Evolutionary conservation across 2,329 filamentous ascomycete genomes (phyloP).

Genomic region (Tolypocladium cylindrosporum): DNA sequence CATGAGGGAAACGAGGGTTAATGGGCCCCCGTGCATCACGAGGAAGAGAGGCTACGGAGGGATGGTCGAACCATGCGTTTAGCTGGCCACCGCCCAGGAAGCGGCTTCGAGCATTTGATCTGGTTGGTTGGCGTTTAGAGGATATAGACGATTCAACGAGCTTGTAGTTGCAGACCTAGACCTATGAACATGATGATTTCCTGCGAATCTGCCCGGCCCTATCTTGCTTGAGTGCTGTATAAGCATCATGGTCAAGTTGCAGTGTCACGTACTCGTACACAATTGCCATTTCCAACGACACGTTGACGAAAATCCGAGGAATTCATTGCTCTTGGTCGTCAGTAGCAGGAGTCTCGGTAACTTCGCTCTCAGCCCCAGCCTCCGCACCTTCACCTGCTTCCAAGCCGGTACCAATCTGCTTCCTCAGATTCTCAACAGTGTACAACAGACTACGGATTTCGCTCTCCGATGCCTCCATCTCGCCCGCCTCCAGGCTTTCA

Average conservation of each 20-base stretch:
- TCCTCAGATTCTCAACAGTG: conserved; percentile 36
- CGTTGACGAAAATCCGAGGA: background rate
- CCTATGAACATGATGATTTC: conserved; percentile 17
- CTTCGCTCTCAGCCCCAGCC: conserved; percentile 2
- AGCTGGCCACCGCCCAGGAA: conserved; percentile 6
- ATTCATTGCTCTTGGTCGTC: conserved; percentile 1
- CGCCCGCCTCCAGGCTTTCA: conserved; percentile 13
- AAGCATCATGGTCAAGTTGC: background rate
- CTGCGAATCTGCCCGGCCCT: background rate
- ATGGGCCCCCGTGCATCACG: background rate
- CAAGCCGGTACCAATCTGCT: conserved; percentile 20
- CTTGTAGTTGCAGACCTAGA: conserved; percentile 17
- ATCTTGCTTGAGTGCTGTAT: background rate
- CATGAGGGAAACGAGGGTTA: conserved; percentile 1
- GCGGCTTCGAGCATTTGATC: conserved; percentile 19
- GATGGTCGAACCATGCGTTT: background rate
- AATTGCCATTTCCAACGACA: background rate
- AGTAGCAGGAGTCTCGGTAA: conserved; percentile 1
- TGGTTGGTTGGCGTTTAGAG: conserved; percentile 26
- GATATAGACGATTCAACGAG: conserved; percentile 29
- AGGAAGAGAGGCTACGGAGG: background rate
- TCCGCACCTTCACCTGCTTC: conserved; percentile 8
- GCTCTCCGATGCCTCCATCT: conserved; percentile 22
- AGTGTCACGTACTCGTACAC: background rate
- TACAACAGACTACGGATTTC: conserved; percentile 35